Percentiles rank a stretch among this genome's conserved stretches.
Conservation (phyloP, 495 filamentous ascomycete species). For the Penicillium angulare region DNA sequence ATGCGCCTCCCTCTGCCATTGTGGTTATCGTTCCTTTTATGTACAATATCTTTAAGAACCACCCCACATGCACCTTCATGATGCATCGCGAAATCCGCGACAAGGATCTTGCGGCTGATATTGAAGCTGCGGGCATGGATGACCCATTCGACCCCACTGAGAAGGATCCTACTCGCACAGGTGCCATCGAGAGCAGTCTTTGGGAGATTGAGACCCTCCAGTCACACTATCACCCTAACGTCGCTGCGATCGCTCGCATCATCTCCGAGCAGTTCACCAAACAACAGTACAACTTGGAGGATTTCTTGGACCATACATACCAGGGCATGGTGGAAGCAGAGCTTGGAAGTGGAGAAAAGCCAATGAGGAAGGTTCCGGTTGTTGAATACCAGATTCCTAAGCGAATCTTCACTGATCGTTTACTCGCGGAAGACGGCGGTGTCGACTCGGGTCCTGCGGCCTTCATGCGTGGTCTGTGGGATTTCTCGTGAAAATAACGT, state of each 20-base stretch:
- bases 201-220: constrained; percentile 93
- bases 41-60: constrained; percentile 90
- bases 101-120: constrained; percentile 49
- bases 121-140: constrained; percentile 66
- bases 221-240: constrained; percentile 95
- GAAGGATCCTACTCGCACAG: constrained; percentile 77
- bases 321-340: constrained; percentile 82
- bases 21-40: constrained; percentile 87
- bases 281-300: constrained; percentile 85
- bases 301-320: constrained; percentile 96
- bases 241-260: constrained; percentile 90
- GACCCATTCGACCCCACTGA: constrained; percentile 79
- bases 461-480: constrained; percentile 41
- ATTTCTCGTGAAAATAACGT: constrained; percentile 24
- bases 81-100: constrained; percentile 73
- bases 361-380: constrained; percentile 79
- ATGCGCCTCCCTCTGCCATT: constrained; percentile 83
- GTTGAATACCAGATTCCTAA: constrained; percentile 95
- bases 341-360: constrained; percentile 60
- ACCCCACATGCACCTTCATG: constrained; percentile 93
- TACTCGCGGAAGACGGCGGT: constrained; percentile 45
- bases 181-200: constrained; percentile 85
- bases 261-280: constrained; percentile 98
- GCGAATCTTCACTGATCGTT: constrained; percentile 64
- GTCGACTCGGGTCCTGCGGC: constrained; percentile 38